Conservation (phyloP, 2,329 filamentous ascomycete species). For the Monosporascus sp. region DNA sequence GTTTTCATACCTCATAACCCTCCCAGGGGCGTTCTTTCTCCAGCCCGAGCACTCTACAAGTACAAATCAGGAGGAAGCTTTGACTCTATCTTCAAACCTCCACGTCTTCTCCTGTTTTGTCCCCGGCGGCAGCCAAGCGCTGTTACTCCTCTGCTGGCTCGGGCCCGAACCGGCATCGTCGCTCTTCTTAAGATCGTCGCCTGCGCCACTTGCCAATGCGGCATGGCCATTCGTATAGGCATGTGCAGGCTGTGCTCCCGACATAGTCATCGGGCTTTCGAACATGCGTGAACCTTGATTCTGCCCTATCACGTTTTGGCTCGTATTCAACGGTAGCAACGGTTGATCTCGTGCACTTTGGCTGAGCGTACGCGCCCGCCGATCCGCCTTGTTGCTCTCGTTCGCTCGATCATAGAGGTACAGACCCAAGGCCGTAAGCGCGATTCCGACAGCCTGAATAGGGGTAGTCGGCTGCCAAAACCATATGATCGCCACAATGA, state of each 20-base stretch:
- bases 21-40: neutral
- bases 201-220: slow-evolving; percentile 23
- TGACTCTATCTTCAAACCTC: slow-evolving; percentile 43
- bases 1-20: neutral
- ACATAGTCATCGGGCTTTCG: slow-evolving; percentile 30
- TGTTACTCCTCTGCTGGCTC: slow-evolving; percentile 36
- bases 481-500: slow-evolving; percentile 91
- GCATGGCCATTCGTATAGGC: slow-evolving; percentile 43
- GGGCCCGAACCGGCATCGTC: slow-evolving; percentile 37
- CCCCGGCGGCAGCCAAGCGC: slow-evolving; percentile 66
- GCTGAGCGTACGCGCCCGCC: slow-evolving; percentile 65
- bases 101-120: slow-evolving; percentile 86
- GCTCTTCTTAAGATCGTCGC: slow-evolving; percentile 51
- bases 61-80: slow-evolving; percentile 12
- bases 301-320: slow-evolving; percentile 29
- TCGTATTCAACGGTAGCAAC: slow-evolving; percentile 61
- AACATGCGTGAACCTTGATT: slow-evolving; percentile 28
- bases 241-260: slow-evolving; percentile 27
- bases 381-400: slow-evolving; percentile 81
- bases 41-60: neutral
- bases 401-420: slow-evolving; percentile 95
- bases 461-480: slow-evolving; percentile 84
- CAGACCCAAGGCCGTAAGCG: slow-evolving; percentile 81
- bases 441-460: slow-evolving; percentile 79
- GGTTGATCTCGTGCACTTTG: slow-evolving; percentile 38